Percentiles rank a stretch among this genome's conserved stretches.
phyloP scores from a whole-genome alignment of 2,329 filamentous ascomycete genomes.

The Monosporascus cannonballus region DNA sequence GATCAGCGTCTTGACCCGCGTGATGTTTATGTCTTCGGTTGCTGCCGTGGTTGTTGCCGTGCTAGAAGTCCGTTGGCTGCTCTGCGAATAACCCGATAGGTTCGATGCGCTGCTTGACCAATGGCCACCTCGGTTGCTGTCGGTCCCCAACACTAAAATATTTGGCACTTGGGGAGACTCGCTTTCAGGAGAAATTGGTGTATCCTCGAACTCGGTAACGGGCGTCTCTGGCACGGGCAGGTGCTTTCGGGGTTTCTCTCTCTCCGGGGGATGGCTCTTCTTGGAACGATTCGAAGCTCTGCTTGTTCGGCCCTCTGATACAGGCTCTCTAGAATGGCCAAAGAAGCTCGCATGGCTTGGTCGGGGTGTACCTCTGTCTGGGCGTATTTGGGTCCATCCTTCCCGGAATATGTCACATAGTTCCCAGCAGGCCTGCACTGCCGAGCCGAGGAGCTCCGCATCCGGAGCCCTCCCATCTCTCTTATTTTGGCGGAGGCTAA shows the following conservation, averaged over 20 bases:
- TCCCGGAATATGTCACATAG: slow-evolving; percentile 89
- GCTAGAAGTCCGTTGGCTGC: slow-evolving; percentile 58
- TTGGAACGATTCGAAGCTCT: slow-evolving; percentile 48
- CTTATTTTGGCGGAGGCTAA: slow-evolving; percentile 78
- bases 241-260: slow-evolving; percentile 40
- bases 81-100: slow-evolving; percentile 72
- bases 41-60: slow-evolving; percentile 65
- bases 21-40: slow-evolving; percentile 70
- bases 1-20: slow-evolving; percentile 71
- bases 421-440: slow-evolving; percentile 91
- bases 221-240: slow-evolving; percentile 73
- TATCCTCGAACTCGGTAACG: slow-evolving; percentile 92
- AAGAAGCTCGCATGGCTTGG: slow-evolving; percentile 74
- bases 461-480: slow-evolving; percentile 68
- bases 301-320: slow-evolving; percentile 41
- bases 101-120: slow-evolving; percentile 82
- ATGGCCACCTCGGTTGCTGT: slow-evolving; percentile 32
- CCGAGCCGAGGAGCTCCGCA: slow-evolving; percentile 78
- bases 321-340: slow-evolving; percentile 38
- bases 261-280: slow-evolving; percentile 39
- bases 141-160: slow-evolving; percentile 78
- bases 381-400: slow-evolving; percentile 83
- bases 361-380: slow-evolving; percentile 78
- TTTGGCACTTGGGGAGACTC: slow-evolving; percentile 72
- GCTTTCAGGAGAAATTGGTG: slow-evolving; percentile 74